These are phyloP conservation scores for Wickerhamiella infanticola DNA, from an alignment of 1,139 yeast genomes.

Conservation along the genomic window DNA sequence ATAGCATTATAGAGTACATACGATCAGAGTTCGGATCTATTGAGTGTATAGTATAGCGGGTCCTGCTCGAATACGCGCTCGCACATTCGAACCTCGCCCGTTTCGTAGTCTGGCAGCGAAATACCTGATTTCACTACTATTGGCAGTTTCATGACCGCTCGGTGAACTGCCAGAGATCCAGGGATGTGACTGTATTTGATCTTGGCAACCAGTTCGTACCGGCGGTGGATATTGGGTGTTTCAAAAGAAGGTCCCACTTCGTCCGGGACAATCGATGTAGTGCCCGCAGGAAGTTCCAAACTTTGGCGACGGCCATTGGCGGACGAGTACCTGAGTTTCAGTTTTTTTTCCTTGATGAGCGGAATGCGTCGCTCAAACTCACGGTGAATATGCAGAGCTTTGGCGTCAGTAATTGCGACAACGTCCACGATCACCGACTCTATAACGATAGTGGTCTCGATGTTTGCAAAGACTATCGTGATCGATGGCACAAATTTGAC, in stretches of 20 bases:
- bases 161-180: constrained; percentile 11
- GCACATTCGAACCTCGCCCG: constrained; percentile 11
- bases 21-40: background rate
- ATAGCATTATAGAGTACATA: background rate
- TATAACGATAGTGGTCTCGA: constrained; percentile 5
- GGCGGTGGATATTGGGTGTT: constrained; percentile 10
- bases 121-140: constrained; percentile 14
- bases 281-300: background rate
- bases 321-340: constrained; percentile 1
- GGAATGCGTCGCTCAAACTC: constrained; percentile 3
- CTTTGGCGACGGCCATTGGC: background rate
- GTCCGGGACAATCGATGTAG: constrained; percentile 8
- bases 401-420: constrained; percentile 7
- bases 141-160: constrained; percentile 7
- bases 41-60: background rate
- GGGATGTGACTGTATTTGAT: constrained; percentile 13
- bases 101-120: constrained; percentile 10
- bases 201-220: constrained; percentile 9
- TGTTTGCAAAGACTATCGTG: constrained; percentile 1
- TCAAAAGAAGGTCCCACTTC: constrained; percentile 12
- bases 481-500: constrained; percentile 5
- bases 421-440: constrained; percentile 8
- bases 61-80: constrained; percentile 11
- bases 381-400: constrained; percentile 13
- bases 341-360: constrained; percentile 5